Evolutionary conservation across 225 moss, liverwort and hornwort genomes (phyloP), one percentile per base, ranked within the genome.

Genomic region (Rhytidiadelphus loreus): DNA sequence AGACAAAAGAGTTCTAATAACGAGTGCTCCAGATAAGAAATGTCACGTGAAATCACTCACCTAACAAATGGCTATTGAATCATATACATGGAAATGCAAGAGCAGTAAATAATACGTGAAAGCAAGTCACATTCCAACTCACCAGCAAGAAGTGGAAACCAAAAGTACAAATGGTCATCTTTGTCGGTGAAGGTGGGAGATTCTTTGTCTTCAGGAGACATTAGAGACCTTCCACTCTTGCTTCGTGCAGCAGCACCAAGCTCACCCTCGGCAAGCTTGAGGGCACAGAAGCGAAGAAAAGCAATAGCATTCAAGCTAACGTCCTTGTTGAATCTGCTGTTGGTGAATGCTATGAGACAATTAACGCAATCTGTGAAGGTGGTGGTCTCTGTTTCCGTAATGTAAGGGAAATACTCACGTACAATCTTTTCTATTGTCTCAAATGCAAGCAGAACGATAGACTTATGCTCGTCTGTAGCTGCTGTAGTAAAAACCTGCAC

Each of bases 131-230:
- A 77, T n/a, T 70, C 44, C 58, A 85, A 85, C 93, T 92, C 85
- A 99, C 99, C 99, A 94, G 99, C 99, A 92, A 99, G 96, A 80
- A 99, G 95, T 66, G 99, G 99, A 83, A 99, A 99, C 99, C 99
- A 99, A 87, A 99, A 99, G 87, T 99, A 99, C 9, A 99, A 94
- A 93, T 97, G 97, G 69, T 99, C 99, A 92, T 99, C 99, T 92
- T 96, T 99, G 86, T 99, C 99, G n/a, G 99, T 99, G 64, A 99
- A 99, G 74, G 94, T 95, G 68, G 94, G 95, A 89, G 96, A 92
- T 52, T 96, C 96, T 62, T 93, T 90, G 62, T 90, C 93, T 74
- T 93, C 95, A 62, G 92, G 81, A 87, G 94, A 94, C 46, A 86
- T 35, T 62, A 94, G 86, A 76, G 89, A 88, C 77, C 88, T 94